A percentile compares a stretch with the other conserved stretches of the same genome.
Conservation (phyloP, 2,329 filamentous ascomycete species). For the Lecanicillium sp. region DNA sequence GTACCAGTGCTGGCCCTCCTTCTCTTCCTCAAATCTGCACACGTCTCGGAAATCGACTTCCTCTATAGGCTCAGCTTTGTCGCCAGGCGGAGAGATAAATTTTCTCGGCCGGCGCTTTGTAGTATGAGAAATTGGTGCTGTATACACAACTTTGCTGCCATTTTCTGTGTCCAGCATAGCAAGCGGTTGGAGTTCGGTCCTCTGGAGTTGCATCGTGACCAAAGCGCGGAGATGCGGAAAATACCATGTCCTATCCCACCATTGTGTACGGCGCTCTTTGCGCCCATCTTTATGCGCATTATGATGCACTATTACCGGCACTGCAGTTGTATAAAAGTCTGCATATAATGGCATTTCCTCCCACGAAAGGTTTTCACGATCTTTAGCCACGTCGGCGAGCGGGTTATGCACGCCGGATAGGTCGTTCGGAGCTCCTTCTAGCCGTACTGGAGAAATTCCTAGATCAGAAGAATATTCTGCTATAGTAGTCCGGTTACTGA, state of each 20-base stretch:
- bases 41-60: background rate
- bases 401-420: too few relatives aligned
- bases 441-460: slow-evolving; percentile 12
- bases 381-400: slow-evolving; percentile 2
- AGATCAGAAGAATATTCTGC: slow-evolving; percentile 10
- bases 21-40: too few relatives aligned
- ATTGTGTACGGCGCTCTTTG: slow-evolving; percentile 14
- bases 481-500: slow-evolving; percentile 14
- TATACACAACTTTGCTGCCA: too few relatives aligned
- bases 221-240: slow-evolving; percentile 14
- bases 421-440: slow-evolving; percentile 14
- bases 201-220: slow-evolving; percentile 4
- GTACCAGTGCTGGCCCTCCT: too few relatives aligned
- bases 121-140: too few relatives aligned
- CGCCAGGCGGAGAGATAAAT: background rate
- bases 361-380: slow-evolving; percentile 11
- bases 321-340: slow-evolving; percentile 15
- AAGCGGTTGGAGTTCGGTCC: too few relatives aligned
- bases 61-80: background rate
- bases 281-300: slow-evolving; percentile 14
- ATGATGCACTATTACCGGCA: slow-evolving; percentile 17
- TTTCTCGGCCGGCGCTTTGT: too few relatives aligned
- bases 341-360: slow-evolving; percentile 13
- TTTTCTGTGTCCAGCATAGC: too few relatives aligned
- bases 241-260: slow-evolving; percentile 19